Base-by-base conservation (phyloP, 1,284 basidiomycete species). In the Marasmius tenuissimus region DNA sequence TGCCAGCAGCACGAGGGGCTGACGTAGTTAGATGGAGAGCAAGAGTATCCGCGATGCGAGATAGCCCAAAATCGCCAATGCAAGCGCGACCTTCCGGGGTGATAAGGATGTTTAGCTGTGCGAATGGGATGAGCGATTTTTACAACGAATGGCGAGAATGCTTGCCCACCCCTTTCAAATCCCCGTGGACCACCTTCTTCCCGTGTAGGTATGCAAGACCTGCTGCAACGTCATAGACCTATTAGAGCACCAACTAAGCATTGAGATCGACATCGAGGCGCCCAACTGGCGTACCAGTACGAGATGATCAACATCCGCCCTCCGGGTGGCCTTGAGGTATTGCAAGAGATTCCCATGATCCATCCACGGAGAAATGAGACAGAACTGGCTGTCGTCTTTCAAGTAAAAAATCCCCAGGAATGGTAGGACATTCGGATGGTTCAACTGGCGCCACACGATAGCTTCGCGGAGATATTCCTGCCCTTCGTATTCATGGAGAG, bases 271-370 rank as follows among this genome's bases (percentile, higher is more conserved):
- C 27, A 27, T 12, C 11, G 12, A n/a, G 16, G 20, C 14, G 45
- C 16, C n/a, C 16, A n/a, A n/a, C 2, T 5, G n/a, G 20, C 16
- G 45, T 58, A 75, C 71, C 61, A 75, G 53, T 6, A 37, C 58
- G 47, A 42, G 67, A 64, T 68, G 66, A 58, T 72, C 63, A 35
- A 38, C 67, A 35, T 65, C 27, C 1, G 27, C 22, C 9, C 14
- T 11, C 8, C 69, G 56, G 35, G 58, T 52, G 11, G 22, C 45
- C 18, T 49, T 59, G 33, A 80, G 63, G 64, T 70, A 71, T 4
- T 63, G 37, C 11, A 60, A 64, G 37, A 80, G 62, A 58, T 74
- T 72, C 6, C 78, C 77, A 47, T 74, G 71, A 37, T 66, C 67
- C 69, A 75, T 75, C 68, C 73, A 79, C 2, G 71, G 52, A 8